A percentile compares a stretch with the other conserved stretches of the same genome.
Evolutionary conservation across 164 flowering plant genomes (phyloP).

Genomic region (Warburgia ugandensis): DNA sequence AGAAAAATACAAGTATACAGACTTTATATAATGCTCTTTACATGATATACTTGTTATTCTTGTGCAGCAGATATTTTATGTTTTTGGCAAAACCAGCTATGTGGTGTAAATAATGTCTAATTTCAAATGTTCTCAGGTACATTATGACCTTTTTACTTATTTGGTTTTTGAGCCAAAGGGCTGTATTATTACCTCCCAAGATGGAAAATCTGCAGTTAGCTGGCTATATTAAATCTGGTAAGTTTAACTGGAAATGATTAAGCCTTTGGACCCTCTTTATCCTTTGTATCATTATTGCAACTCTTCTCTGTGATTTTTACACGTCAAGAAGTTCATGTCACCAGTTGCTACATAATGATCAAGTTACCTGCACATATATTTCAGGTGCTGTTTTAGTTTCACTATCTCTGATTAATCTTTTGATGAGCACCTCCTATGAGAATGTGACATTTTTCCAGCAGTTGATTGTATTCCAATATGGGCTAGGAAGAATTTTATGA

Average conservation of each 20-base stretch:
- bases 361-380: not conserved
- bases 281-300: not conserved
- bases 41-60: not conserved
- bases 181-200: conserved; percentile 70
- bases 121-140: conserved; percentile 41
- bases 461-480: too few species aligned
- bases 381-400: not conserved
- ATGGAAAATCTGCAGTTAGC: conserved; percentile 67
- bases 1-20: too few species aligned
- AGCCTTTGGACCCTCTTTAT: too few species aligned
- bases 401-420: not conserved
- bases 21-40: too few species aligned
- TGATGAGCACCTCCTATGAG: not conserved
- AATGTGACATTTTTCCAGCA: too few species aligned
- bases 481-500: too few species aligned
- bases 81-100: too few species aligned
- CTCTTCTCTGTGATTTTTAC: not conserved
- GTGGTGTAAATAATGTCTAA: not conserved
- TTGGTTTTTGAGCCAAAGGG: conserved; percentile 67
- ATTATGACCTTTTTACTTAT: conserved; percentile 56
- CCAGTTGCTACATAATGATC: conserved; percentile 1
- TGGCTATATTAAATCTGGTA: conserved; percentile 80
- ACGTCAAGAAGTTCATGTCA: not conserved
- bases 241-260: conserved; percentile 14
- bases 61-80: not conserved